Evolutionary conservation across 495 filamentous ascomycete species (phyloP).

Genomic region (Baudoinia panamericana): DNA sequence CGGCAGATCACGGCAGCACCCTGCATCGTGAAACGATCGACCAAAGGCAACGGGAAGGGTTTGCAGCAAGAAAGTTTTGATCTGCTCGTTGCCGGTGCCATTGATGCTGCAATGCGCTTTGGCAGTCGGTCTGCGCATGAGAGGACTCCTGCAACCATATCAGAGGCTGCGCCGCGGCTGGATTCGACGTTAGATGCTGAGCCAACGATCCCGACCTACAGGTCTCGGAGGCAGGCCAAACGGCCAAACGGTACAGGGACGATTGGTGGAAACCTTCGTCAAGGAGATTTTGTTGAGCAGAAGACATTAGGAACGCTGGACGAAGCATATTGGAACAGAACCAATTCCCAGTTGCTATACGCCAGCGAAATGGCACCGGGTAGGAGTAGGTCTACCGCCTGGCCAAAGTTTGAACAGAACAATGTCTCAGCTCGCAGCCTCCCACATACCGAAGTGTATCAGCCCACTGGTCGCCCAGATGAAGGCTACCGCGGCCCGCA

Average conservation of each 20-base stretch:
- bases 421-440: neutral
- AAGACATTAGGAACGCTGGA: neutral
- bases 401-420: conserved; percentile 4
- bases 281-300: neutral
- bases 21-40: no score
- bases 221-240: conserved; percentile 3
- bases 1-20: no score
- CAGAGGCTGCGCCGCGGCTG: no score
- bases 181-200: no score
- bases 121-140: no score
- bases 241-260: neutral
- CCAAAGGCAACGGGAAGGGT: no score
- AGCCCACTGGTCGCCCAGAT: neutral
- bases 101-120: no score
- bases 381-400: neutral
- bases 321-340: neutral
- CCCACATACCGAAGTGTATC: neutral
- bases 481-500: neutral
- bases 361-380: neutral
- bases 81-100: no score
- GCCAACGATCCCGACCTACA: neutral
- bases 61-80: no score
- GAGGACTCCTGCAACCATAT: no score
- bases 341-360: neutral
- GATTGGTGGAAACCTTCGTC: neutral